Base-by-base conservation (phyloP, 2,329 filamentous ascomycete species). In the Monilinia fructicola region DNA sequence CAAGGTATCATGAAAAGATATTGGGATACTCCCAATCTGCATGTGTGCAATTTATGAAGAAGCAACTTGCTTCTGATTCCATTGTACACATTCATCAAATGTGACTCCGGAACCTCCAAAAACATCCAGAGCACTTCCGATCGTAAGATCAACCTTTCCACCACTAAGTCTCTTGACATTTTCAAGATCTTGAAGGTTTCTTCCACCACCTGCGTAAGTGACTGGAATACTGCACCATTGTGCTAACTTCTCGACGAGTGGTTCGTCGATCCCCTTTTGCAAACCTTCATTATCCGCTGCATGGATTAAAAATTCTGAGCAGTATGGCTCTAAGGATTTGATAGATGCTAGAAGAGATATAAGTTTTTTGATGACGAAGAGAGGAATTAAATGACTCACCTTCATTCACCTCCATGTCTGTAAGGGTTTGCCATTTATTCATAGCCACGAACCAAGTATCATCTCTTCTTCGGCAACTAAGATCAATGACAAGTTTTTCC, bases 361-460 rank as follows among this genome's bases (percentile, higher is more conserved):
- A 53, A 74, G 67, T n/a, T 58, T 54, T 54, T 52, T 46, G 28
- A 40, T 48, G 2, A 42, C 12, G n/a, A 28, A 42, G n/a, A 44
- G 40, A 63, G 52, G 40, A 50, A 52, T 55, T 40, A 44, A 28
- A 64, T 64, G 23, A 62, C 78, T 69, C 79, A 93, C 94, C 91
- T 83, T 91, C 83, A 70, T 89, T 94, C 71, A 99, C 87, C 77
- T 97, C 92, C 88, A 97, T 96, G 74, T 97, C 92, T 1, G 95
- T 98, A 66, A 98, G 89, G 1, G 92, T 97, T 82, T 98, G 95
- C 95, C 95, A 99, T 78, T 96, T 96, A 79, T 99, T 92, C 90
- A 96, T 99, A 65, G 95, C 94, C n/a, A 99, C 95, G 74, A 91
- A 93, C 95, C 95, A 99, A 50, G 82, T 89, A 66, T 89, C 82